Evolutionary conservation across 352 stramenopile genomes (phyloP).

Genomic region (Peronospora destructor): DNA sequence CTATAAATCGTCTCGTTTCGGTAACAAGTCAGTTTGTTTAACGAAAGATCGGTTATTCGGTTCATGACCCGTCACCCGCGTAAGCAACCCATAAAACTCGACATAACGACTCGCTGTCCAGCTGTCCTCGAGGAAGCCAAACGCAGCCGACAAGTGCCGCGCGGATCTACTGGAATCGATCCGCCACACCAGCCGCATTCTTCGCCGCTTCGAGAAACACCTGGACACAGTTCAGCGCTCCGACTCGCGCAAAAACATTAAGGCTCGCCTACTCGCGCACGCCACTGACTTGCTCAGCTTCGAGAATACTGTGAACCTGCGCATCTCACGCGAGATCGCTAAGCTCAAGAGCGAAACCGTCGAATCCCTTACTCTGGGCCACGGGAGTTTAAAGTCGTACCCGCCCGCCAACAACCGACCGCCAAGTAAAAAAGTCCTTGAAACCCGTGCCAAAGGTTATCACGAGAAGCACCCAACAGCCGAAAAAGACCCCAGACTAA

Average conservation of each 20-base stretch:
- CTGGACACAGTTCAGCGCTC: neutral
- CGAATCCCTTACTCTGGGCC: no score
- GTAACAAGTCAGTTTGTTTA: conserved; percentile 4
- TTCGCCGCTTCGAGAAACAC: neutral
- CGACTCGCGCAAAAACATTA: conserved; percentile 1
- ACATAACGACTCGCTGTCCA: conserved; percentile 1
- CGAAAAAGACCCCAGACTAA: neutral
- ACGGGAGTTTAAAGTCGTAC: no score
- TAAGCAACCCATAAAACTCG: neutral
- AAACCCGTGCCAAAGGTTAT: no score
- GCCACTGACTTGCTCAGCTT: conserved; percentile 3
- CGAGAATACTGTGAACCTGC: conserved; percentile 2
- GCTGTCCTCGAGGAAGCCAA: neutral
- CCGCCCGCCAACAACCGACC: no score
- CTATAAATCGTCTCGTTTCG: conserved; percentile 3
- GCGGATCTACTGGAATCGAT: neutral
- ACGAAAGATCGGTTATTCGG: neutral
- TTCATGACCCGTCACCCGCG: conserved; percentile 3
- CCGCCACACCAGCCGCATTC: neutral
- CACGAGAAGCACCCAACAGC: no score
- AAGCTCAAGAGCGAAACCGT: neutral
- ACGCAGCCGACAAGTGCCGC: neutral
- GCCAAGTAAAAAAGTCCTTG: no score
- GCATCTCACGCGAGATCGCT: conserved; percentile 1
- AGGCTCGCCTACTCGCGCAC: neutral